A percentile compares a stretch with the other conserved stretches of the same genome.
These are phyloP conservation scores for Clausena lansium DNA, from an alignment of 345 rosid species.

Conservation along the genomic window DNA sequence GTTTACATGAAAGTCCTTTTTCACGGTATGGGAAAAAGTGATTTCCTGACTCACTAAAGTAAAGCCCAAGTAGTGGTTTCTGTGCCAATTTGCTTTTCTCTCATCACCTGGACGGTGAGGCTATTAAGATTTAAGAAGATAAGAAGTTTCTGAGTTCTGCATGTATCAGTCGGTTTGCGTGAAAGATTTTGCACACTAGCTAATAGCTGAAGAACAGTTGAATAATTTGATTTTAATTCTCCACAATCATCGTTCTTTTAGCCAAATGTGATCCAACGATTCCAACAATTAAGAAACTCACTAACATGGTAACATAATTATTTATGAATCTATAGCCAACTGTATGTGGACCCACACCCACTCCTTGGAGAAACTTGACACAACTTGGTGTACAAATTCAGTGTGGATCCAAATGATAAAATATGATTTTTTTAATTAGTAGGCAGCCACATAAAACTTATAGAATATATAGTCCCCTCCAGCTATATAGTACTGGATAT, in stretches of 20 bases:
- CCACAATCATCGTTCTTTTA: neutral
- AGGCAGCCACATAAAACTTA: neutral
- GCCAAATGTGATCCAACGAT: neutral
- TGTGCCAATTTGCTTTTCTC: neutral
- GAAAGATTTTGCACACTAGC: neutral
- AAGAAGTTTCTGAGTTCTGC: neutral
- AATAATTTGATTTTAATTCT: neutral
- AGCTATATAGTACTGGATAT: neutral
- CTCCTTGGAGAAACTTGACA: neutral
- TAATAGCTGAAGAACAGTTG: neutral
- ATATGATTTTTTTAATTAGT: neutral
- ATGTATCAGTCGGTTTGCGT: neutral
- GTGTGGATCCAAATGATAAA: conserved; percentile 4
- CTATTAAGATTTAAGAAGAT: neutral
- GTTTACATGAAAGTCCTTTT: neutral
- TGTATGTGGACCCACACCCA: neutral
- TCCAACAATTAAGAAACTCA: neutral
- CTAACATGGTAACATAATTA: neutral
- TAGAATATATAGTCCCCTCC: neutral
- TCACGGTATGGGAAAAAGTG: neutral
- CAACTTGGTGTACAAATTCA: neutral
- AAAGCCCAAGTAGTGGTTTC: neutral
- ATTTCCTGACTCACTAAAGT: neutral
- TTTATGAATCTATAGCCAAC: neutral
- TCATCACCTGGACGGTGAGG: too few species aligned